These are phyloP conservation scores for Postia placenta DNA, from an alignment of 768 basidiomycete genomes.

Conservation along the genomic window DNA sequence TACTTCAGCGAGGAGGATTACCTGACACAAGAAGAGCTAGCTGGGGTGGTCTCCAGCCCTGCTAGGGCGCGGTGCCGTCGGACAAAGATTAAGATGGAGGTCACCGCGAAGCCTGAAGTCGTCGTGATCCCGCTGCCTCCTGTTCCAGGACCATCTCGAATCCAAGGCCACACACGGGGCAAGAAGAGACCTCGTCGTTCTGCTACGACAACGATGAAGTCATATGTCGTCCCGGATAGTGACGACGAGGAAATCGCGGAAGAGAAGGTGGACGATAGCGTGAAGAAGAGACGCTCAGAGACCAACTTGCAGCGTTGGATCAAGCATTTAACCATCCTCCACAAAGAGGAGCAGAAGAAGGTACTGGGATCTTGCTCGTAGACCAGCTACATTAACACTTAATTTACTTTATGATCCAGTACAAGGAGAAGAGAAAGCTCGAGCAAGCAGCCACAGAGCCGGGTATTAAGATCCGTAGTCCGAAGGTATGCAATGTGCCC, in stretches of 20 bases:
- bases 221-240: constrained; percentile 64
- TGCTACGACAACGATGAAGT: constrained; percentile 44
- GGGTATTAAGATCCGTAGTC: constrained; percentile 44
- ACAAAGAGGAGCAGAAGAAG: constrained; percentile 67
- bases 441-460: constrained; percentile 37
- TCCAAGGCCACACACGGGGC: constrained; percentile 12
- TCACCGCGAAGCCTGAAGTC: constrained; percentile 24
- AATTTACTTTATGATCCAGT: constrained; percentile 29
- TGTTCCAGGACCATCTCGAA: not conserved
- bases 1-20: constrained; percentile 69
- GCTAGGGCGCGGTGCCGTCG: constrained; percentile 17
- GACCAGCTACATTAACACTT: too few species aligned
- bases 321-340: constrained; percentile 51
- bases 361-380: constrained; percentile 27
- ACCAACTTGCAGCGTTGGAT: constrained; percentile 60
- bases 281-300: constrained; percentile 32
- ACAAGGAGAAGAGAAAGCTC: constrained; percentile 56
- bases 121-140: not conserved
- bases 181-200: constrained; percentile 58
- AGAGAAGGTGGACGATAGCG: constrained; percentile 24
- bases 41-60: constrained; percentile 10
- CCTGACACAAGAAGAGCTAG: constrained; percentile 29
- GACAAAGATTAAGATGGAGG: constrained; percentile 32
- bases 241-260: constrained; percentile 56
- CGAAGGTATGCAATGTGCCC: constrained; percentile 43